Evolutionary conservation across 2,329 filamentous ascomycete species (phyloP).

Genomic region (Pseudopyrenochaeta lycopersici): DNA sequence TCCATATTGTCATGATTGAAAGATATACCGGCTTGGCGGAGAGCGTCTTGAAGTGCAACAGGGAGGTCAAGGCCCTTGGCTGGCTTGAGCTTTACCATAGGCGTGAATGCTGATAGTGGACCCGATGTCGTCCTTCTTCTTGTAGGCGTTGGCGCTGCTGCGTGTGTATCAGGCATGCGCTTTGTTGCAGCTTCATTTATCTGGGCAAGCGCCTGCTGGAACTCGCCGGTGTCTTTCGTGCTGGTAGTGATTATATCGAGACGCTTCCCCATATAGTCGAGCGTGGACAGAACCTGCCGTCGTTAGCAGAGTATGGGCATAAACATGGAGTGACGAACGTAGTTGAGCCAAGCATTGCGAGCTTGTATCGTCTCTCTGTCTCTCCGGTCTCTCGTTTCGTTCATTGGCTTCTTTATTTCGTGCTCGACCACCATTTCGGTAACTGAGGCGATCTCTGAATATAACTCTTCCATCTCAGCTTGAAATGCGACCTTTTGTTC

Average conservation of each 20-base stretch:
- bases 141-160: conserved; percentile 21
- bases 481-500: conserved; percentile 64
- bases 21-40: conserved; percentile 43
- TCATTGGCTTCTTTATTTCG: conserved; percentile 70
- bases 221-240: conserved; percentile 35
- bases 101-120: conserved; percentile 35
- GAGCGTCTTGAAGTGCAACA: conserved; percentile 43
- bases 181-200: conserved; percentile 34
- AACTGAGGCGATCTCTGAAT: conserved; percentile 73
- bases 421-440: conserved; percentile 76
- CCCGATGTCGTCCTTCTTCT: conserved; percentile 33
- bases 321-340: conserved; percentile 38
- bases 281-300: conserved; percentile 45
- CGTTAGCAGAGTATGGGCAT: conserved; percentile 9
- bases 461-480: conserved; percentile 73
- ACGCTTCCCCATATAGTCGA: conserved; percentile 53
- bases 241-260: conserved; percentile 38
- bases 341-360: conserved; percentile 53
- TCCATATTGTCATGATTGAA: conserved; percentile 40
- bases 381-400: conserved; percentile 50
- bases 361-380: conserved; percentile 46
- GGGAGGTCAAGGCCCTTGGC: conserved; percentile 38
- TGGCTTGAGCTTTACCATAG: conserved; percentile 40
- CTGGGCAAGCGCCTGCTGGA: conserved; percentile 43
- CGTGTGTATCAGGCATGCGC: conserved; percentile 29